Base-by-base conservation (phyloP, 78 protist genomes). In the Dictyostelium brefeldianum region DNA sequence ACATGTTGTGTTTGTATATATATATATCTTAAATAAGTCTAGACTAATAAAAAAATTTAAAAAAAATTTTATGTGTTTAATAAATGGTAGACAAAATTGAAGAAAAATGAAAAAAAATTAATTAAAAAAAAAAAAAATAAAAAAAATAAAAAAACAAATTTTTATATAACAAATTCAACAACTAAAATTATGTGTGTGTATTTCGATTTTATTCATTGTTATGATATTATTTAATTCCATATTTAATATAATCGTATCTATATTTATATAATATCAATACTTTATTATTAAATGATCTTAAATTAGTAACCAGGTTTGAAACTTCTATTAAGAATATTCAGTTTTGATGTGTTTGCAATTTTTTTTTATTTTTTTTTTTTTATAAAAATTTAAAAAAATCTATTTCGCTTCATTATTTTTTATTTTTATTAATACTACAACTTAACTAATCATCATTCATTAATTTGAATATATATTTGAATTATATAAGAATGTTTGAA, bases 401-500 rank as follows among this genome's bases (percentile, higher is more conserved):
- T 51, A 14, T 51, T 51, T 51, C 15, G 15, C 56, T n/a, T 51
- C 15, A 14, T 51, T 51, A 29, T 31, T 67, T 5, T 7, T 67
- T 67, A 12, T 27, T 25, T 67, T 8, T 67, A 27, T 29, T 64
- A 4, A 29, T 29, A 29, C 6, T 25, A 12, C 27, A 36, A 2
- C 43, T 59, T 59, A 18, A 11, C 27, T 25, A 18, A n/a, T 22
- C 27, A 22, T 59, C 69, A 62, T n/a, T 62, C 70, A 62, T 14
- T 14, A 25, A 31, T 51, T 51, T 51, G 15, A 4, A 51, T 12
- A 14, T 51, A 8, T 3, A 51, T 14, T 14, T 51, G n/a, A n/a
- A n/a, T n/a, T n/a, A n/a, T n/a, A n/a, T n/a, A 31, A 73, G 48
- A 29, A 96, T 98, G 95, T 97, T 98, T 89, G 96, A 95, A 78